A percentile compares a stretch with the other conserved stretches of the same genome.
These are phyloP conservation scores for Tulasnella sp. DNA, from an alignment of 768 basidiomycete genomes.

Conservation along the genomic window DNA sequence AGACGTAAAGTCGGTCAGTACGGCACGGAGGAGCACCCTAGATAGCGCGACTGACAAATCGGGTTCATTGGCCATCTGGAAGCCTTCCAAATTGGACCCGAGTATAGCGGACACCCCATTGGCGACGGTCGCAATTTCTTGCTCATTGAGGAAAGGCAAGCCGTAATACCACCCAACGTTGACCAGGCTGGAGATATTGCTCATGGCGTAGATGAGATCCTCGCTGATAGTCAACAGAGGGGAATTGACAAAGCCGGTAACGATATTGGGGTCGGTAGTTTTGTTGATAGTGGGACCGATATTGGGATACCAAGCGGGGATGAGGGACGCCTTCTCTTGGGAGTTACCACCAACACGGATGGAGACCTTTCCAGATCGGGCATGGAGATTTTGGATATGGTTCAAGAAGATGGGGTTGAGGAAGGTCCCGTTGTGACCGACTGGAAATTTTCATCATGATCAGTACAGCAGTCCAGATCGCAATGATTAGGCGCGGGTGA, in stretches of 20 bases:
- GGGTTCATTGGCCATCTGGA: constrained; percentile 50
- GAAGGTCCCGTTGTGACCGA: constrained; percentile 38
- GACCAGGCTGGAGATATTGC: constrained; percentile 25
- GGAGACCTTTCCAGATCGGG: constrained; percentile 47
- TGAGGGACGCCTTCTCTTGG: constrained; percentile 47
- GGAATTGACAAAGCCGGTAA: constrained; percentile 33
- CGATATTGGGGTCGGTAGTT: constrained; percentile 20
- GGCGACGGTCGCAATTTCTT: constrained; percentile 2
- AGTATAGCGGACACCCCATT: neutral
- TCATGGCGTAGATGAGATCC: constrained; percentile 31
- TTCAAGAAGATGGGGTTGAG: constrained; percentile 65
- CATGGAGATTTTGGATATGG: constrained; percentile 56
- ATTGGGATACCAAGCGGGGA: constrained; percentile 36
- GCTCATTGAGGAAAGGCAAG: constrained; percentile 23
- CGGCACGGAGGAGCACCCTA: too few relatives aligned
- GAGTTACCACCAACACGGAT: constrained; percentile 74
- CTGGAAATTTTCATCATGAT: constrained; percentile 23
- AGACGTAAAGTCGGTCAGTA: too few relatives aligned
- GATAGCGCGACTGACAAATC: too few relatives aligned
- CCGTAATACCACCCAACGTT: constrained; percentile 29
- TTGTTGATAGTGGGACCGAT: constrained; percentile 43
- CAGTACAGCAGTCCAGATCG: constrained; percentile 27
- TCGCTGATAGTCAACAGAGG: constrained; percentile 31
- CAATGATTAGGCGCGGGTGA: constrained; percentile 22
- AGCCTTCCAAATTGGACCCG: constrained; percentile 22